phyloP scores from a whole-genome alignment of 495 filamentous ascomycete species.

The Lepidopterella palustris region DNA sequence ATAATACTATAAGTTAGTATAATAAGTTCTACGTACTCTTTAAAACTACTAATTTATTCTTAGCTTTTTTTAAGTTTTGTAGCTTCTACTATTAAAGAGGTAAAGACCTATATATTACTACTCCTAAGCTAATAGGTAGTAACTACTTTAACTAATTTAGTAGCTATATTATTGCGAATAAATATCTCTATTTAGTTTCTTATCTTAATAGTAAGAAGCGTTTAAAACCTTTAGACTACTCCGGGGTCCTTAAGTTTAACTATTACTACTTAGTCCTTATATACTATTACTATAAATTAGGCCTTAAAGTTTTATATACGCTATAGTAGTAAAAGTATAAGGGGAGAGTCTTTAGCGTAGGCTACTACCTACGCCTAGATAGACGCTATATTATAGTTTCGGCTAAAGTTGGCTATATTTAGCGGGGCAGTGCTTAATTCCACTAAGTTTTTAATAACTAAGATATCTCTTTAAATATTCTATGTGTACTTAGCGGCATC shows the following conservation, averaged over 20 bases:
- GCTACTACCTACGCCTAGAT: slow-evolving; percentile 1
- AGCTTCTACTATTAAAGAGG: background rate
- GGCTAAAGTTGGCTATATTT: background rate
- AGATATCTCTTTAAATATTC: slow-evolving; percentile 1
- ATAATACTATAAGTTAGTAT: background rate
- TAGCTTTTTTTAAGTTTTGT: background rate
- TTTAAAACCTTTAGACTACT: background rate
- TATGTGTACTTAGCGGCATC: slow-evolving; percentile 1
- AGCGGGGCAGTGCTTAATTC: background rate
- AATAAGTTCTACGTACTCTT: background rate
- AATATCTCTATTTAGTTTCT: background rate
- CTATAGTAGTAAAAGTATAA: background rate
- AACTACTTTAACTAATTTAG: background rate
- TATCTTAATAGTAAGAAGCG: background rate
- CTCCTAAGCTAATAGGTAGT: background rate
- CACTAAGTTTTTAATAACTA: background rate
- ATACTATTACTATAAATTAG: background rate
- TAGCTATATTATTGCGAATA: background rate
- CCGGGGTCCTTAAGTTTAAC: slow-evolving; percentile 2
- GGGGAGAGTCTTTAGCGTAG: slow-evolving; percentile 1
- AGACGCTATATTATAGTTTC: background rate
- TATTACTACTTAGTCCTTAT: background rate
- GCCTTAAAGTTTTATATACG: background rate
- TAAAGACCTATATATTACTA: background rate
- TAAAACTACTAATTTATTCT: background rate